These are phyloP conservation scores for Penicillium coffeae DNA, from an alignment of 495 filamentous ascomycete genomes.

Conservation along the genomic window DNA sequence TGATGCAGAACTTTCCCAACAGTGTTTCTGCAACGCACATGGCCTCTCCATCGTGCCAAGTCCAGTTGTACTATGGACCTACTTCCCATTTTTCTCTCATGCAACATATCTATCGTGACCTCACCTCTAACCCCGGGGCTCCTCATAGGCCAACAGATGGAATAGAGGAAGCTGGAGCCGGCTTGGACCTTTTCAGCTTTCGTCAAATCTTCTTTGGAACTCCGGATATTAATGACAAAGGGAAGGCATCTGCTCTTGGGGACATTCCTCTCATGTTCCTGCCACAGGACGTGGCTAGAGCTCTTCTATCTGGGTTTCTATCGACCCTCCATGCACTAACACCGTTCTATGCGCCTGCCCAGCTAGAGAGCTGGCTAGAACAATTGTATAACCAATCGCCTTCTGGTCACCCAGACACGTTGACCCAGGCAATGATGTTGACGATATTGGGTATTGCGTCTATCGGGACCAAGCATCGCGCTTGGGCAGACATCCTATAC, in stretches of 20 bases:
- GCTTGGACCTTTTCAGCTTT: slow-evolving; percentile 43
- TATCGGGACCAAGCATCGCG: slow-evolving; percentile 30
- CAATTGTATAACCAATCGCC: slow-evolving; percentile 27
- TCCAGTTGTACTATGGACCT: slow-evolving; percentile 46
- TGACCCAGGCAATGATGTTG: slow-evolving; percentile 27
- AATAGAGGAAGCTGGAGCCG: slow-evolving; percentile 43
- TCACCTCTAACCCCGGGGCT: slow-evolving; percentile 28
- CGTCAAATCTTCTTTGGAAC: slow-evolving; percentile 45
- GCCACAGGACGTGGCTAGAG: slow-evolving; percentile 32
- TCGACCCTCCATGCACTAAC: slow-evolving; percentile 32
- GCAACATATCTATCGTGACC: slow-evolving; percentile 41
- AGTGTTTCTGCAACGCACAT: slow-evolving; percentile 45
- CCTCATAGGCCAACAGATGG: slow-evolving; percentile 25
- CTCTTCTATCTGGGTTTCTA: slow-evolving; percentile 32
- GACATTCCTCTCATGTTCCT: slow-evolving; percentile 34
- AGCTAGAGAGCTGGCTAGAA: slow-evolving; percentile 29
- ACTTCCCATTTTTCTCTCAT: slow-evolving; percentile 45
- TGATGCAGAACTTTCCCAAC: slow-evolving; percentile 32
- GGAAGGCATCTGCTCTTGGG: slow-evolving; percentile 4
- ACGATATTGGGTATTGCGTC: slow-evolving; percentile 31
- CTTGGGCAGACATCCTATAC: slow-evolving; percentile 39
- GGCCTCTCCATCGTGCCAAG: slow-evolving; percentile 41
- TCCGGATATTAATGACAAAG: slow-evolving; percentile 29
- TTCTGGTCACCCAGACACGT: slow-evolving; percentile 18
- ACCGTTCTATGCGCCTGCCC: slow-evolving; percentile 27